phyloP scores from a whole-genome alignment of 345 rosid species.

The Odontarrhena argentea region DNA sequence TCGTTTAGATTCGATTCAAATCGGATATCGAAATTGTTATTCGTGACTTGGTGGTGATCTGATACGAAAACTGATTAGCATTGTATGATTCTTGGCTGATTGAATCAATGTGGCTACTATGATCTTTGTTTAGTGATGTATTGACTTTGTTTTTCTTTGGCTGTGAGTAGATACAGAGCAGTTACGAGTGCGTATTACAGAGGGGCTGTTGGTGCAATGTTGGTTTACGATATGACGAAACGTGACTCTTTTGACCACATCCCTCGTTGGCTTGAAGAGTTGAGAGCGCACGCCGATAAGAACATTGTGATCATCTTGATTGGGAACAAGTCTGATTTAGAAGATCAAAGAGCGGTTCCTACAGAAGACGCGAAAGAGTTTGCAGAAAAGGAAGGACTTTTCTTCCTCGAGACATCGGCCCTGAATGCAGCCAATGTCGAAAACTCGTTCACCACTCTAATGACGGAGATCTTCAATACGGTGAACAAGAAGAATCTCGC shows the following conservation, averaged over 20 bases:
- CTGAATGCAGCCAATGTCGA: slow-evolving; percentile 73
- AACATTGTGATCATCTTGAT: slow-evolving; percentile 75
- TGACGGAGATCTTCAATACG: slow-evolving; percentile 70
- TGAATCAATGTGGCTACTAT: not conserved
- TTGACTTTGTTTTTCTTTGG: not conserved
- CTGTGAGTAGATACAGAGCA: slow-evolving; percentile 64
- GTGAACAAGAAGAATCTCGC: slow-evolving; percentile 78
- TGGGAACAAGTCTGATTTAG: slow-evolving; percentile 76
- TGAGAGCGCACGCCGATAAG: slow-evolving; percentile 78
- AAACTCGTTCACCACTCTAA: slow-evolving; percentile 63
- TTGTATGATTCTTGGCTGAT: not conserved
- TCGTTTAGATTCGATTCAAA: not conserved
- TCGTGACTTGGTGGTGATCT: not conserved
- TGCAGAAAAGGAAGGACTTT: slow-evolving; percentile 77
- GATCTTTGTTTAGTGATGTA: slow-evolving; percentile 12
- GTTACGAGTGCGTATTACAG: slow-evolving; percentile 87
- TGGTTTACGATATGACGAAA: slow-evolving; percentile 73
- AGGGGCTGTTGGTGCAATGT: slow-evolving; percentile 93
- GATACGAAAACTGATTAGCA: not conserved
- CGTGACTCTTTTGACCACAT: slow-evolving; percentile 81
- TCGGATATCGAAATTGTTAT: not conserved
- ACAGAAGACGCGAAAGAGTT: slow-evolving; percentile 77
- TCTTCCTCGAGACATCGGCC: slow-evolving; percentile 81
- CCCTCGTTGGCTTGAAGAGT: slow-evolving; percentile 82
- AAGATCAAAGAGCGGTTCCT: slow-evolving; percentile 64